Base-by-base conservation (phyloP, 163 green algal species). In the Chlorella variabilis region DNA sequence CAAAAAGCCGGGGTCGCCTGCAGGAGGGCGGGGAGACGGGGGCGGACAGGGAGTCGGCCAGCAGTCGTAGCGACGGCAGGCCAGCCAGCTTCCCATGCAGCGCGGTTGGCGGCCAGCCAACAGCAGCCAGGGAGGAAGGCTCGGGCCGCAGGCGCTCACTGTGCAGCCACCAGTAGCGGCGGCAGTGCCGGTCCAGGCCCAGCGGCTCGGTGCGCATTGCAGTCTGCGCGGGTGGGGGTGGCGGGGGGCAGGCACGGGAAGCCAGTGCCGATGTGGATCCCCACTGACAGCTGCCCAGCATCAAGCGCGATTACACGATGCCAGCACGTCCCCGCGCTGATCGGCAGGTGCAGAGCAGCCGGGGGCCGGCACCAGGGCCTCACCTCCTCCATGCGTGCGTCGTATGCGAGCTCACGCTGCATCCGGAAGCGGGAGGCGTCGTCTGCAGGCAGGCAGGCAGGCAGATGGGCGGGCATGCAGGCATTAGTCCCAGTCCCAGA, bases 101-200 rank as follows among this genome's bases (percentile, higher is more conserved):
- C 45, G 15, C 11, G 45, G 45, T 54, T 11, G 15, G 45, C 45
- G 45, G n/a, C n/a, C n/a, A n/a, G n/a, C n/a, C n/a, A n/a, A n/a
- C n/a, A n/a, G n/a, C n/a, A n/a, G 62, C 51, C 56, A 20, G 48
- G 58, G 41, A 41, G 33, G 48, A 54, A 33, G 63, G 45, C 45
- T 54, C 45, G 45, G 15, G 45, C 45, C 11, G 54, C 54, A 63
- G 54, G 54, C 54, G 29, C 65, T 73, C 65, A 73, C 68, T 65
- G 29, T 58, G 49, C 33, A 90, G 76, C 83, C 81, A 90, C 90
- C 90, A 95, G 81, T 94, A 94, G 63, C 87, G 83, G 21, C 90
- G 80, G 75, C 82, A 77, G 77, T 90, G 56, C 9, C 90, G 74
- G 87, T 95, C 91, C 17, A 79, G 48, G 48, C 91, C 91, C 74